Evolutionary conservation across 805 yeast species (phyloP).

Genomic region (Cyberlindnera maritima): DNA sequence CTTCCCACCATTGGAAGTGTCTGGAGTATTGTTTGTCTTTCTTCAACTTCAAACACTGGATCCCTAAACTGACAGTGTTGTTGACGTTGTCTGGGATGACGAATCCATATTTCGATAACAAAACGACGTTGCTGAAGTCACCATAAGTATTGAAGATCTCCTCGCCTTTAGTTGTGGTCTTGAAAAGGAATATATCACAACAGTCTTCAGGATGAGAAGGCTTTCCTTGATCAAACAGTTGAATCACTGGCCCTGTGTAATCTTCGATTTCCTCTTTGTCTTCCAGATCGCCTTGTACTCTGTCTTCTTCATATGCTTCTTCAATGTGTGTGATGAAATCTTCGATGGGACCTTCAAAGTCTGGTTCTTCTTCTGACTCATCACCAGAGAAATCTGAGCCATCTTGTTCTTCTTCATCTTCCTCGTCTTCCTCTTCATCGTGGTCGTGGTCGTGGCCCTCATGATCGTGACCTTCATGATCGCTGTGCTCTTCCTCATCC

Average conservation of each 20-base stretch:
- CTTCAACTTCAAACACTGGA: slow-evolving; percentile 39
- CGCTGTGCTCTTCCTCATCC: slow-evolving; percentile 10
- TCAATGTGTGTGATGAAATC: slow-evolving; percentile 32
- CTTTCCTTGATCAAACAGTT: slow-evolving; percentile 29
- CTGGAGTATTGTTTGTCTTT: slow-evolving; percentile 34
- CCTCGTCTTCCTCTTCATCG: slow-evolving; percentile 10
- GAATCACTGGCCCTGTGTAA: slow-evolving; percentile 7
- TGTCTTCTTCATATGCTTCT: slow-evolving; percentile 18
- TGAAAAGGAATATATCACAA: slow-evolving; percentile 63
- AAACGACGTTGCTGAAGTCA: slow-evolving; percentile 58
- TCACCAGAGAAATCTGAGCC: slow-evolving; percentile 15
- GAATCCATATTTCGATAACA: slow-evolving; percentile 80
- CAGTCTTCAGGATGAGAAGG: slow-evolving; percentile 48
- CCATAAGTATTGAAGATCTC: slow-evolving; percentile 89
- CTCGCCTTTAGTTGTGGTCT: slow-evolving; percentile 40
- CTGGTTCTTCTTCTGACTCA: slow-evolving; percentile 16
- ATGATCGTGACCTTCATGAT: slow-evolving; percentile 12
- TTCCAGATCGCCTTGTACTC: slow-evolving; percentile 16
- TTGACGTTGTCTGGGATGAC: slow-evolving; percentile 49
- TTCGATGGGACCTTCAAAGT: slow-evolving; percentile 27
- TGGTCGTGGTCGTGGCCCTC: slow-evolving; percentile 16
- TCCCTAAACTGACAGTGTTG: slow-evolving; percentile 58
- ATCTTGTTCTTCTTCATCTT: slow-evolving; percentile 10
- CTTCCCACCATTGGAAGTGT: slow-evolving; percentile 49
- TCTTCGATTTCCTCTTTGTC: slow-evolving; percentile 17